These are phyloP conservation scores for Epithele typhae DNA, from an alignment of 768 basidiomycete genomes.

Conservation along the genomic window DNA sequence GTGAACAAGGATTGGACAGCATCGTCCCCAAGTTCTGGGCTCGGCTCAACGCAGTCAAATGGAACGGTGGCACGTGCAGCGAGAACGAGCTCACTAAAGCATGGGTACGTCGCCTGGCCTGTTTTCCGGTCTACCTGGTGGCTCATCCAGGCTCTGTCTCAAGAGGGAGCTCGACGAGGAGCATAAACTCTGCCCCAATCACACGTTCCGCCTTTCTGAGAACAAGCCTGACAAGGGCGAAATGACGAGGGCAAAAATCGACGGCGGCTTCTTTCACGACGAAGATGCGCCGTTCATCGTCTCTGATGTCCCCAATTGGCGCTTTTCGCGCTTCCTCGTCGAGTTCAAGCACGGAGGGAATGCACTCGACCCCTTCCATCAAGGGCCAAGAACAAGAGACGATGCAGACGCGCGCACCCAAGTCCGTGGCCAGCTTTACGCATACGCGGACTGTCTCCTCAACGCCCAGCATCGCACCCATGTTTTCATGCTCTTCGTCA, in stretches of 20 bases:
- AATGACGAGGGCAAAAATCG: neutral
- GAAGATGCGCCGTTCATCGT: neutral
- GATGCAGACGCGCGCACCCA: neutral
- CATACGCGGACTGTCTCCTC: no score
- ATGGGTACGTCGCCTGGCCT: no score
- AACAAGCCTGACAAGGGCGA: neutral
- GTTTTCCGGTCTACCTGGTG: neutral
- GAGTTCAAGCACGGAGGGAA: neutral
- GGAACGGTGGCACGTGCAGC: no score
- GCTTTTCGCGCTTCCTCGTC: neutral
- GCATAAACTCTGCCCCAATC: neutral
- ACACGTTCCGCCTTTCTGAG: neutral
- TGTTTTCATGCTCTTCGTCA: conserved; percentile 1
- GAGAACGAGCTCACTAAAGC: no score
- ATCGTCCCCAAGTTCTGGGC: no score
- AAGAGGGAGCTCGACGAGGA: neutral
- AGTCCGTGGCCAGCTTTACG: neutral
- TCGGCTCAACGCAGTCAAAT: no score
- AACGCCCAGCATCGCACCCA: neutral
- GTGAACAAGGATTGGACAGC: no score
- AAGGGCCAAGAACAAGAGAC: neutral
- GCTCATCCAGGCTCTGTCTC: neutral
- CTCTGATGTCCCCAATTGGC: neutral
- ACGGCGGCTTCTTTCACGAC: neutral
- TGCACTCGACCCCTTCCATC: neutral